phyloP scores from a whole-genome alignment of 768 basidiomycete genomes.

The Dacryopinax spathularia region DNA sequence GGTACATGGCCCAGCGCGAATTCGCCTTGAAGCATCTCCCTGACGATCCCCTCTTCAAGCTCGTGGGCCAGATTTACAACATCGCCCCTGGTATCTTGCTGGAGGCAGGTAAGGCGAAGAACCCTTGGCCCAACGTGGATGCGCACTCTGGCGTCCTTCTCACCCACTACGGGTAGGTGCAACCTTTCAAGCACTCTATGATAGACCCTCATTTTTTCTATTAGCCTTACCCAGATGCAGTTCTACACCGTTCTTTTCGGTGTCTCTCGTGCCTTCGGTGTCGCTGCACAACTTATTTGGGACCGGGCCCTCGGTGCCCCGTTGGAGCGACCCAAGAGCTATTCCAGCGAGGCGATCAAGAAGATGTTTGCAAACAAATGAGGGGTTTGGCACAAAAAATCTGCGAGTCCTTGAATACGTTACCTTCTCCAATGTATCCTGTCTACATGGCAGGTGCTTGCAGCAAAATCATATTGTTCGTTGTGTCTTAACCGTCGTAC shows the following conservation, averaged over 20 bases:
- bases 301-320: slow-evolving; percentile 84
- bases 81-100: slow-evolving; percentile 83
- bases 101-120: slow-evolving; percentile 84
- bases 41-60: slow-evolving; percentile 81
- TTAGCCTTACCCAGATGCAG: slow-evolving; percentile 68
- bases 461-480: not conserved
- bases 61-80: slow-evolving; percentile 78
- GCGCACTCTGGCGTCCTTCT: slow-evolving; percentile 87
- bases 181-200: slow-evolving; percentile 3
- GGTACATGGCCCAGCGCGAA: slow-evolving; percentile 79
- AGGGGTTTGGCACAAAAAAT: not conserved
- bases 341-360: slow-evolving; percentile 65
- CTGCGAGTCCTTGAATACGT: not conserved
- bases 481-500: not conserved
- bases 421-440: not conserved
- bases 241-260: slow-evolving; percentile 97
- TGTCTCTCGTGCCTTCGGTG: slow-evolving; percentile 88
- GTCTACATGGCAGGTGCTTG: not conserved
- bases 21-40: slow-evolving; percentile 78
- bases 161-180: slow-evolving; percentile 48
- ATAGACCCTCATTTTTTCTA: slow-evolving; percentile 7
- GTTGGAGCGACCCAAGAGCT: slow-evolving; percentile 83
- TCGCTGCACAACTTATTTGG: slow-evolving; percentile 81
- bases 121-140: slow-evolving; percentile 95
- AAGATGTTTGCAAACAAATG: slow-evolving; percentile 57